Conservation (phyloP, 768 basidiomycete genomes). For the Xanthoconium stramineum region DNA sequence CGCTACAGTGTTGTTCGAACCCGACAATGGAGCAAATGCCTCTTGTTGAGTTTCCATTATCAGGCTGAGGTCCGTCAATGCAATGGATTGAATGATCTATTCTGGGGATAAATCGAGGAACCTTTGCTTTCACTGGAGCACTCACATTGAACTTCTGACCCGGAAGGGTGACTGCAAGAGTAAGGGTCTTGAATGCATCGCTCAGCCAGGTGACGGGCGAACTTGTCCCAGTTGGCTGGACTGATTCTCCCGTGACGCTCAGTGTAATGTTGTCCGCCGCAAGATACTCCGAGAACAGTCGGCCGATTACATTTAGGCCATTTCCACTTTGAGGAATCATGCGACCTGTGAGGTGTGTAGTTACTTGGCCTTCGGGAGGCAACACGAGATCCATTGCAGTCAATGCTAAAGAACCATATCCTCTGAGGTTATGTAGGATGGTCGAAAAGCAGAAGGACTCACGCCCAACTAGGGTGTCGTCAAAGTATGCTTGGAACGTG, state of each 20-base stretch:
- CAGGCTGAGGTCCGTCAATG: slow-evolving; percentile 54
- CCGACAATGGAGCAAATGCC: slow-evolving; percentile 57
- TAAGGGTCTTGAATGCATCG: slow-evolving; percentile 65
- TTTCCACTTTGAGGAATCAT: slow-evolving; percentile 61
- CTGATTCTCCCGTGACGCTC: slow-evolving; percentile 54
- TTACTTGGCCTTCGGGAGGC: slow-evolving; percentile 44
- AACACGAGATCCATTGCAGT: slow-evolving; percentile 48
- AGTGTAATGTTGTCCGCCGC: slow-evolving; percentile 63
- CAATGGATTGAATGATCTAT: slow-evolving; percentile 63
- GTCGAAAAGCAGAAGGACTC: slow-evolving; percentile 26
- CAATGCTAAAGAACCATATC: slow-evolving; percentile 41
- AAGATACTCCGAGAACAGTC: slow-evolving; percentile 64
- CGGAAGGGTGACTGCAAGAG: slow-evolving; percentile 57
- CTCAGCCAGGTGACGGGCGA: slow-evolving; percentile 60
- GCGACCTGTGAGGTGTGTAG: slow-evolving; percentile 56
- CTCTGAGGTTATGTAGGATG: not conserved
- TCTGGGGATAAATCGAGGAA: not conserved
- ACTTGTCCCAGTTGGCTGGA: slow-evolving; percentile 53
- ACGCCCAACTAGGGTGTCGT: slow-evolving; percentile 58
- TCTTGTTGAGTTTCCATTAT: slow-evolving; percentile 49
- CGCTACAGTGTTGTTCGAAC: slow-evolving; percentile 53
- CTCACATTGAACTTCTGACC: slow-evolving; percentile 54
- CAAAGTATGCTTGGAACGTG: slow-evolving; percentile 60
- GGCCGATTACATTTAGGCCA: slow-evolving; percentile 51
- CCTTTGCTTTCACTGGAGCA: not conserved